Percentiles rank a stretch among this genome's conserved stretches.
These are phyloP conservation scores for Uromyces viciae-fabae DNA, from an alignment of 1,284 basidiomycete species.

Conservation along the genomic window DNA sequence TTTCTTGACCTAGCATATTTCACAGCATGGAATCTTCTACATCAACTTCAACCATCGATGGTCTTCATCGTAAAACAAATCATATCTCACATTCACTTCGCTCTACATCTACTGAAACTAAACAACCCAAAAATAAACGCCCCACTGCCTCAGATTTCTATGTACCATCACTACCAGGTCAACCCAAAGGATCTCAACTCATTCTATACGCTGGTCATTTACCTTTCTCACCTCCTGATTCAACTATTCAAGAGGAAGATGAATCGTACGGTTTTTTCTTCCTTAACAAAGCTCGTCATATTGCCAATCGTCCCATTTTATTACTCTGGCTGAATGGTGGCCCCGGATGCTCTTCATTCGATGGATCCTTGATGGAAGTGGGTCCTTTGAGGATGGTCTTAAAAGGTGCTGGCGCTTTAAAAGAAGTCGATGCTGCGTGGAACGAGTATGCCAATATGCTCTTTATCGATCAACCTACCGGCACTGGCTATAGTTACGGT, in stretches of 20 bases:
- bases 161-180: slow-evolving; percentile 42
- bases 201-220: slow-evolving; percentile 53
- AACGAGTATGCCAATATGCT: slow-evolving; percentile 97
- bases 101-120: not conserved
- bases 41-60: no score
- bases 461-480: slow-evolving; percentile 92
- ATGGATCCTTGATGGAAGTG: slow-evolving; percentile 96
- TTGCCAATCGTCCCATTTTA: slow-evolving; percentile 78
- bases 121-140: not conserved
- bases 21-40: no score
- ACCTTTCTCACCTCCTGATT: slow-evolving; percentile 47
- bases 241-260: not conserved
- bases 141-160: slow-evolving; percentile 27
- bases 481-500: slow-evolving; percentile 87
- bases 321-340: slow-evolving; percentile 98
- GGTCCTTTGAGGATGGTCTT: slow-evolving; percentile 67
- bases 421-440: slow-evolving; percentile 83
- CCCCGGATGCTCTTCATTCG: slow-evolving; percentile 93
- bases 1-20: no score
- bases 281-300: slow-evolving; percentile 78
- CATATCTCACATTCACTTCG: no score
- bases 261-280: slow-evolving; percentile 78
- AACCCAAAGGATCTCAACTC: slow-evolving; percentile 48
- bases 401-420: slow-evolving; percentile 71
- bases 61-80: no score